These are phyloP conservation scores for Opeltia flavorubescens DNA, from an alignment of 495 filamentous ascomycete species.

Conservation along the genomic window DNA sequence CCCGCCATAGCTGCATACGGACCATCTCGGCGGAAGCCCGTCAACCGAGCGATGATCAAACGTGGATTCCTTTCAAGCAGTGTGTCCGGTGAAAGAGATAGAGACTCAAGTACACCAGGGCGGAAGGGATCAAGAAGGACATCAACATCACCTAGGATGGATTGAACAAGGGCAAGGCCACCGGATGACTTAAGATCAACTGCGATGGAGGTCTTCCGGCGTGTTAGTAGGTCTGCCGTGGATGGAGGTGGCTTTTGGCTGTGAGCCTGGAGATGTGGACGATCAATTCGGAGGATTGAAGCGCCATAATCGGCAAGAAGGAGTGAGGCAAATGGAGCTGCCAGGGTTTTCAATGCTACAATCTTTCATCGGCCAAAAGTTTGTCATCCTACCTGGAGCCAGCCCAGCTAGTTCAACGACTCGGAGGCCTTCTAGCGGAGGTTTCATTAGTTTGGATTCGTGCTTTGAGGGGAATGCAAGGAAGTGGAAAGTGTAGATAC, in stretches of 20 bases:
- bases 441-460: slow-evolving; percentile 12
- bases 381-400: slow-evolving; percentile 51
- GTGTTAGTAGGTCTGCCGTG: slow-evolving; percentile 55
- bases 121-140: slow-evolving; percentile 88
- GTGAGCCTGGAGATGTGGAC: slow-evolving; percentile 29
- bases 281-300: slow-evolving; percentile 76
- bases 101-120: slow-evolving; percentile 74
- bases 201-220: slow-evolving; percentile 63
- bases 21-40: slow-evolving; percentile 78
- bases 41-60: slow-evolving; percentile 71
- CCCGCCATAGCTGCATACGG: slow-evolving; percentile 79
- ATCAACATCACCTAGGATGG: slow-evolving; percentile 49
- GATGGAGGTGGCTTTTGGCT: slow-evolving; percentile 21
- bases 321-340: slow-evolving; percentile 78
- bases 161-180: slow-evolving; percentile 49
- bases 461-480: too few species aligned
- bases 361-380: neutral
- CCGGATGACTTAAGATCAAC: slow-evolving; percentile 57
- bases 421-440: slow-evolving; percentile 59
- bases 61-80: slow-evolving; percentile 57
- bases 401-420: slow-evolving; percentile 85
- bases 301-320: slow-evolving; percentile 84
- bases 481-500: too few species aligned
- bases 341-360: slow-evolving; percentile 2
- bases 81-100: slow-evolving; percentile 55